Base-by-base conservation (phyloP, 2,329 filamentous ascomycete genomes). In the Tolypocladium guangdongense region DNA sequence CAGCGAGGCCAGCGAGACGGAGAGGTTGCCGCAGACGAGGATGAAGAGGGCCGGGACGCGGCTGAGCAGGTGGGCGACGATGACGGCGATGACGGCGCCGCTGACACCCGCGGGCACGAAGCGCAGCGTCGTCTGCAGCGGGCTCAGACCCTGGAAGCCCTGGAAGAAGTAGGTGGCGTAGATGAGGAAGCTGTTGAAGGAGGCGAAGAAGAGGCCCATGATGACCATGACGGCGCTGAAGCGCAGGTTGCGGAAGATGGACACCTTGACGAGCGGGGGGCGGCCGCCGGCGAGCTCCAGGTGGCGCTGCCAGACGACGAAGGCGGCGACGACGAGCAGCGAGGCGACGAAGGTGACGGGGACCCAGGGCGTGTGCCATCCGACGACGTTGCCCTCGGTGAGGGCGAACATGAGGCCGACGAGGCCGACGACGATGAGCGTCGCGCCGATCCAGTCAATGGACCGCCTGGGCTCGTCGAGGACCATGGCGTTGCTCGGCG, bases 111-210 rank as follows among this genome's bases (percentile, higher is more conserved):
- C 84, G 0, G 85, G 84, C 10, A 88, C 73, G 64, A 87, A 88
- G 3, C 83, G 81, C 10, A 88, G 64, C 14, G 83, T 86, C 0
- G 84, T 87, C 57, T 86, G 78, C n/a, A 87, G 70, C 0, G 83
- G 72, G 0, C 74, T 75, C 2, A 82, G 73, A 0, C 76, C 78
- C 59, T 84, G 82, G 63, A 79, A 87, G 57, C 84, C 77, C 65
- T 88, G 85, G 66, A 81, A 88, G 67, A 81, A 86, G 66, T 84
- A 88, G 5, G 85, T 88, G 1, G 82, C 78, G 60, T 78, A 86
- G 56, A 88, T 73, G 39, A 87, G 68, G 59, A 78, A 86, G 64
- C 84, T 83, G 68, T 85, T 87, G 69, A 88, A 88, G 2, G 76
- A 73, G 20, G 78, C 77, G 60, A 84, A 87, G 69, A 87, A 87